Base-by-base conservation (phyloP, 371 early-diverging fungal genomes). In the Mortierella polycephala region DNA sequence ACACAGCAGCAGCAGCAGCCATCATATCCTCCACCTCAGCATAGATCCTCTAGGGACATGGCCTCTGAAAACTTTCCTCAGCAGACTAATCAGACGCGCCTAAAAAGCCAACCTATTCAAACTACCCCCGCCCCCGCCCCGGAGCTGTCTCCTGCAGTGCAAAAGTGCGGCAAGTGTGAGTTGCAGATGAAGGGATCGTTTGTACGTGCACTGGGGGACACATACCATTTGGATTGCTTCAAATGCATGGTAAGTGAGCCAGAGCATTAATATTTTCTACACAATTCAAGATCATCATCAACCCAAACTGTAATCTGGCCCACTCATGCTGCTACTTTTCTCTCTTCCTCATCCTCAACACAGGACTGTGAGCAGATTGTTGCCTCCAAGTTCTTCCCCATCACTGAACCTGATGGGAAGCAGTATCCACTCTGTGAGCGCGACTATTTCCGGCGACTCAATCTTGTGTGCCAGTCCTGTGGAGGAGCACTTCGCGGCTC, bases 141-240 rank as follows among this genome's bases (percentile, higher is more conserved):
- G 56, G 80, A 79, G 73, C 74, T 63, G 66, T 69, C 80, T 55
- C 80, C 74, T 40, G 60, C 73, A 45, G 66, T 73, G 47, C 80
- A 79, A 50, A 71, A 68, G 57, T 88, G 89, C 60, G 67, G 84
- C 40, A 68, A 83, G 47, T 92, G 94, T 71, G 74, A 71, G 6
- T 65, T 69, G 40, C 47, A 66, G 54, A 87, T 93, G 68, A 81
- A 87, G 30, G 95, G 94, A 9, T 94, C 96, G 77, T 96, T 94
- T 83, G 97, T 97, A 50, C 89, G 97, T 58, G 96, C 97, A 14
- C 81, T 96, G 67, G 91, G 91, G 60, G 89, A 90, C 46, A 91
- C 91, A 69, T 98, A 90, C 82, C 99, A 98, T 83, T 85, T 95
- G 66, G 90, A 95, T 46, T 98, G 99, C 81, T 98, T 98, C 77